Percentiles rank a stretch among this genome's conserved stretches.
These are phyloP conservation scores for Colletotrichum simmondsii DNA, from an alignment of 2,329 filamentous ascomycete genomes.

Conservation along the genomic window DNA sequence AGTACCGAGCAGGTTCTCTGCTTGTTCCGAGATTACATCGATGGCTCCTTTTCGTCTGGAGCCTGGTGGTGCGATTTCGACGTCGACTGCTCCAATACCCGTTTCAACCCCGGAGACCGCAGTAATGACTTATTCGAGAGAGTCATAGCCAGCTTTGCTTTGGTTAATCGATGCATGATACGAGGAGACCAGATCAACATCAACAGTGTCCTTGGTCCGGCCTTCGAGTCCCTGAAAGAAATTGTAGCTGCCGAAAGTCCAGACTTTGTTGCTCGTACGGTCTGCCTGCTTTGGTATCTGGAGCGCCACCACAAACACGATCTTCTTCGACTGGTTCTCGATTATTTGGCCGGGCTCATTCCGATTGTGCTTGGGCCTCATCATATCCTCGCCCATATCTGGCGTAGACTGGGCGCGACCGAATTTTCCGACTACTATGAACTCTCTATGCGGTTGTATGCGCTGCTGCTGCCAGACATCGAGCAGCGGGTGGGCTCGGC, in stretches of 20 bases:
- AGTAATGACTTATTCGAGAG: constrained; percentile 48
- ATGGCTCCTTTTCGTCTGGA: constrained; percentile 42
- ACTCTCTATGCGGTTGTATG: constrained; percentile 45
- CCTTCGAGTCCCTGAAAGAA: constrained; percentile 48
- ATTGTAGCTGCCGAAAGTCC: constrained; percentile 47
- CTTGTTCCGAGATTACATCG: constrained; percentile 44
- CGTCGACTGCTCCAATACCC: constrained; percentile 40
- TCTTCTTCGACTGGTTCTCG: constrained; percentile 44
- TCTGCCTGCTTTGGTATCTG: constrained; percentile 49
- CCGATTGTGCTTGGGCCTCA: constrained; percentile 43
- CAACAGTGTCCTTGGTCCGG: constrained; percentile 43
- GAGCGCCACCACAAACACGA: constrained; percentile 46
- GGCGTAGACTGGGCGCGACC: constrained; percentile 43
- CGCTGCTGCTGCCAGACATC: constrained; percentile 42
- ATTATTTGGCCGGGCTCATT: constrained; percentile 44
- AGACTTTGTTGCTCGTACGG: constrained; percentile 45
- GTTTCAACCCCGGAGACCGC: constrained; percentile 38
- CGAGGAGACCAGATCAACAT: constrained; percentile 45
- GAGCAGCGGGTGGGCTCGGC: constrained; percentile 45
- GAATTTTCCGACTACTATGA: constrained; percentile 47
- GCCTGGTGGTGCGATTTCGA: constrained; percentile 45
- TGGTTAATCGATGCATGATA: constrained; percentile 47
- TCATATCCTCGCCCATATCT: constrained; percentile 45
- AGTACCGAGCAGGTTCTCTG: constrained; percentile 41
- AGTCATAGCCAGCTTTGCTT: constrained; percentile 45